Base-by-base conservation (phyloP, 768 basidiomycete species). In the Agaricus subrufescens region DNA sequence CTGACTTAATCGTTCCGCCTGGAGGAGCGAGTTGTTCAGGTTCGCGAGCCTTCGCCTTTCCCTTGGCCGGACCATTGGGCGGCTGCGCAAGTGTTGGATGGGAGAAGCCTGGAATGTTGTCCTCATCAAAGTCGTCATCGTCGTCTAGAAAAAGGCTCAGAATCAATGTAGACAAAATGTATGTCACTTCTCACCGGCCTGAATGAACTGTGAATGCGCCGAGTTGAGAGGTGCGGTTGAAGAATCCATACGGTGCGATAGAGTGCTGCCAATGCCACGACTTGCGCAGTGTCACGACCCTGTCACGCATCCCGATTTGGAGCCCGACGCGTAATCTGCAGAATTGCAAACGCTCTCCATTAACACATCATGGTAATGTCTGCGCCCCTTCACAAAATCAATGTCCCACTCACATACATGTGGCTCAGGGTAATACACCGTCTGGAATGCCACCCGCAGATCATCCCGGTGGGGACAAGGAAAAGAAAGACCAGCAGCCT, bases 81-180 rank as follows among this genome's bases (percentile, higher is more conserved):
- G 77, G 67, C 57, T 67, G 67, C 15, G 75, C 71, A 57, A 84
- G 69, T 42, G 75, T 66, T 31, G 88, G 87, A 66, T 85, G 82
- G 5, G 87, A 77, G 75, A 90, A 92, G 9, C 86, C 83, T 12
- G 91, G 91, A 54, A 94, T 89, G 68, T 80, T 75, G 47, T 87
- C 86, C 65, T 94, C 91, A 69, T 91, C 84, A 46, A 91, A 67
- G 68, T 94, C 91, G 60, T 91, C 91, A 43, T 91, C 90, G 58
- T 89, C 87, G 62, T 91, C 89, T 53, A 39, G 39, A 12, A 31
- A 29, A 27, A 30, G 12, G 4, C 38, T 60, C 25, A 63, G 37
- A 27, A 38, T 37, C 8, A 56, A 53, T 39, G 34, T n/a, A 27
- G 1, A 9, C 5, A 19, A 23, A 46, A 39, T 23, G 12, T n/a